phyloP scores from a whole-genome alignment of 768 basidiomycete species.

The Termitomyces sp. region DNA sequence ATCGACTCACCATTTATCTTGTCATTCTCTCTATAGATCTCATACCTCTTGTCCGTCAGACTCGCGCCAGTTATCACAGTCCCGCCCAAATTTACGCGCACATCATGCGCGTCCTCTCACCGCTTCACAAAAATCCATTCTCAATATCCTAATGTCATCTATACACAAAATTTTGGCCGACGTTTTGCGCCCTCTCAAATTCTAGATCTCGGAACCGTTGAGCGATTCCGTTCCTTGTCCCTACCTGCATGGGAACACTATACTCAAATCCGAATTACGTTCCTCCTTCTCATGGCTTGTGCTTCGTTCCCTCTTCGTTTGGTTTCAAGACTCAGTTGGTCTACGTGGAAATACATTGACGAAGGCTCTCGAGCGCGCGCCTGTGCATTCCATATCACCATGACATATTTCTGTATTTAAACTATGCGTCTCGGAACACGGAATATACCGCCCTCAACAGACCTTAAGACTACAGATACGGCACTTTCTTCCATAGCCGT shows the following conservation, averaged over 20 bases:
- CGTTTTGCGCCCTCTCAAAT: too few species aligned
- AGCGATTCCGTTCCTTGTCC: constrained; percentile 25
- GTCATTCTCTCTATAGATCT: too few species aligned
- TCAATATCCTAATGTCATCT: too few species aligned
- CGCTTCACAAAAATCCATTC: too few species aligned
- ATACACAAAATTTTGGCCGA: too few species aligned
- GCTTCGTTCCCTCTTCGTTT: not conserved
- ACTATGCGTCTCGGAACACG: constrained; percentile 42
- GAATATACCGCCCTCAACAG: constrained; percentile 21
- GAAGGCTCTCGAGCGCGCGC: constrained; percentile 29
- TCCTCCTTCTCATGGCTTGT: constrained; percentile 28
- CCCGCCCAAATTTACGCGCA: too few species aligned
- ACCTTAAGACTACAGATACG: not conserved
- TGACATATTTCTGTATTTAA: constrained; percentile 51
- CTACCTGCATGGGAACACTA: constrained; percentile 45
- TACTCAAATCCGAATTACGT: constrained; percentile 40
- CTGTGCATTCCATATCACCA: constrained; percentile 37
- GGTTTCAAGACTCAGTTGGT: not conserved
- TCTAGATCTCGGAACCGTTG: too few species aligned
- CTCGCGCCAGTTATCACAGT: too few species aligned
- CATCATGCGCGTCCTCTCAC: too few species aligned
- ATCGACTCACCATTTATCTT: too few species aligned
- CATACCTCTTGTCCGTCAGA: too few species aligned
- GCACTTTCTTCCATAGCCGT: constrained; percentile 3
- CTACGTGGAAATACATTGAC: constrained; percentile 32